Percentiles rank a stretch among this genome's conserved stretches.
phyloP scores from a whole-genome alignment of 2,329 filamentous ascomycete species.

The Fusarium xyrophilum region DNA sequence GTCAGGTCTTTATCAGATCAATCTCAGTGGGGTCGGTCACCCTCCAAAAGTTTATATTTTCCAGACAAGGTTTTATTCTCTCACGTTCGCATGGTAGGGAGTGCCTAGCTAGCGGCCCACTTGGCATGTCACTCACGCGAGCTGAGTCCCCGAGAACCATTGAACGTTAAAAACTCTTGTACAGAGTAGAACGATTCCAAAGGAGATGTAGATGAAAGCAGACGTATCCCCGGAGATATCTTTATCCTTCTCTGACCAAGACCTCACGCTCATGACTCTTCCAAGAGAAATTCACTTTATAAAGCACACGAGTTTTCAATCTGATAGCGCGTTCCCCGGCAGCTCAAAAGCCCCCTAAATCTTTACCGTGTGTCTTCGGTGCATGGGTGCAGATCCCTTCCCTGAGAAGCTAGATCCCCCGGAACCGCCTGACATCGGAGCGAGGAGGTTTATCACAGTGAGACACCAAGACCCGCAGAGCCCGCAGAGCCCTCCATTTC shows the following conservation, averaged over 20 bases:
- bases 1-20: conserved; percentile 37
- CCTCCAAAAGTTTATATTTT: not conserved
- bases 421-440: conserved; percentile 11
- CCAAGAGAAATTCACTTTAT: rapidly evolving
- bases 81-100: not conserved
- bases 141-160: not conserved
- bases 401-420: not conserved
- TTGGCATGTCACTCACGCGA: not conserved
- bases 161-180: not conserved
- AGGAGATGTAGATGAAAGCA: not conserved
- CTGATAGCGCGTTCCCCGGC: not conserved
- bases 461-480: conserved; percentile 11
- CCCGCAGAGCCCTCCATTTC: not conserved
- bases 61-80: conserved; percentile 3
- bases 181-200: not conserved
- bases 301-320: rapidly evolving
- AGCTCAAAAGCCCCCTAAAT: not conserved
- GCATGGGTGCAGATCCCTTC: not conserved
- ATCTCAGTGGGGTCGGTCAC: conserved; percentile 28
- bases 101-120: conserved; percentile 1
- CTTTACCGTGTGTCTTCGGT: not conserved
- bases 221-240: rapidly evolving
- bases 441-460: conserved; percentile 31
- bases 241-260: rapidly evolving
- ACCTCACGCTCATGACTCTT: not conserved